Evolutionary conservation across 202 grass and related monocot genomes (phyloP).

Genomic region (Cymbopogon flexuosus): DNA sequence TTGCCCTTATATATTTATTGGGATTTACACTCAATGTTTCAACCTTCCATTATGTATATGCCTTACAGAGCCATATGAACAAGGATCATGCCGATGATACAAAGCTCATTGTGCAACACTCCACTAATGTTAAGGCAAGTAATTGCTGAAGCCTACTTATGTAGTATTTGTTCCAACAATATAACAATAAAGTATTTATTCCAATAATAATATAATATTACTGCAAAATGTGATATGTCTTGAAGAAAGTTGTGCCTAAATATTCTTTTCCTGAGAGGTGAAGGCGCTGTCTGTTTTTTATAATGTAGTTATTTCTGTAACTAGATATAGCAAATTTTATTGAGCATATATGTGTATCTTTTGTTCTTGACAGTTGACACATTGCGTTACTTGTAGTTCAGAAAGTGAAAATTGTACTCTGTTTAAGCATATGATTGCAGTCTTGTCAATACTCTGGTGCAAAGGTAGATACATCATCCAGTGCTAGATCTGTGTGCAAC

Average conservation of each 20-base stretch:
- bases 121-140: slow-evolving; percentile 72
- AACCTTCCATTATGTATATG: slow-evolving; percentile 20
- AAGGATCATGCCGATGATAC: slow-evolving; percentile 95
- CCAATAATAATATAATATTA: slow-evolving; percentile 1
- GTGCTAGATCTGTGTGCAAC: not conserved
- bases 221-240: not conserved
- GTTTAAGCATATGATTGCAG: slow-evolving; percentile 16
- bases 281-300: not conserved
- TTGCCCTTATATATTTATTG: slow-evolving; percentile 1
- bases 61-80: slow-evolving; percentile 83
- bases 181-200: not conserved
- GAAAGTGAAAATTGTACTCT: not conserved
- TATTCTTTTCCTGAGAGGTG: not conserved
- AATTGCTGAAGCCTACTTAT: slow-evolving; percentile 2
- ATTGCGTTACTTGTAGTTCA: not conserved
- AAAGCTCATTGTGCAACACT: slow-evolving; percentile 81
- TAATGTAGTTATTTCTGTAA: not conserved
- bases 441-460: not conserved
- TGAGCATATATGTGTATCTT: not conserved
- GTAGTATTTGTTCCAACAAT: not conserved
- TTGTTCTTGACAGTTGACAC: not conserved
- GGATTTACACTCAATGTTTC: not conserved
- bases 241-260: not conserved
- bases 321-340: slow-evolving; percentile 17
- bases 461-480: not conserved